Base-by-base conservation (phyloP, 176 grass and related monocot species). In the Eragrostis curvula region DNA sequence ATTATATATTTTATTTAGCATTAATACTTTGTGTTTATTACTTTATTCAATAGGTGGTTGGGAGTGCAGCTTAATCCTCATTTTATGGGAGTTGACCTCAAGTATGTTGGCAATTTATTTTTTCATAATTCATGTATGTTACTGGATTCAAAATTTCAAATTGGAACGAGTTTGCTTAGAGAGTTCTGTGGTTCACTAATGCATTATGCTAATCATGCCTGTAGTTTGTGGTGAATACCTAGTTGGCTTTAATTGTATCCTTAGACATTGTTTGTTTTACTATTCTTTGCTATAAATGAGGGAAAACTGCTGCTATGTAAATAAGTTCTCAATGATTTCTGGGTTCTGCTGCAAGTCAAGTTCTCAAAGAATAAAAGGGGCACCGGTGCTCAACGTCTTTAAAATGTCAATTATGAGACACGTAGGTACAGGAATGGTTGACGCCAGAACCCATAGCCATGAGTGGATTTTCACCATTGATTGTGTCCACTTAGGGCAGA, bases 51-150 rank as follows among this genome's bases (percentile, higher is more conserved):
- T 75, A 98, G 96, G 96, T 98, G 96, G 93, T 90, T 95, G 72
- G 96, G 96, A 29, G 90, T 98, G 73, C 96, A 98, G 83, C 93
- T 98, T 77, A 98, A 98, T 95, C 96, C 96, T 75, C 85, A 93
- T 75, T 98, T 95, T 46, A 87, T 98, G 82, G 93, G 93, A 91
- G 27, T 98, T 89, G 96, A 98, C 79, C 96, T 98, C 84, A 98
- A 98, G 96, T 98, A 98, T 69, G 89, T 36, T 36, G 32, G 32
- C 32, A 36, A 36, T 36, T 36, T 36, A 36, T 36, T 36, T 36
- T 36, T 36, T 2, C 32, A 36, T 86, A 36, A 44, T 60, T 71
- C 74, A 40, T 68, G 39, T 0, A 15, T 30, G 12, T 60, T 50
- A 30, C 9, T 88, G 12, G 10, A 30, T n/a, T n/a, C n/a, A n/a